Evolutionary conservation across 2,329 filamentous ascomycete genomes (phyloP).

Genomic region (Calonectria pauciramosa): DNA sequence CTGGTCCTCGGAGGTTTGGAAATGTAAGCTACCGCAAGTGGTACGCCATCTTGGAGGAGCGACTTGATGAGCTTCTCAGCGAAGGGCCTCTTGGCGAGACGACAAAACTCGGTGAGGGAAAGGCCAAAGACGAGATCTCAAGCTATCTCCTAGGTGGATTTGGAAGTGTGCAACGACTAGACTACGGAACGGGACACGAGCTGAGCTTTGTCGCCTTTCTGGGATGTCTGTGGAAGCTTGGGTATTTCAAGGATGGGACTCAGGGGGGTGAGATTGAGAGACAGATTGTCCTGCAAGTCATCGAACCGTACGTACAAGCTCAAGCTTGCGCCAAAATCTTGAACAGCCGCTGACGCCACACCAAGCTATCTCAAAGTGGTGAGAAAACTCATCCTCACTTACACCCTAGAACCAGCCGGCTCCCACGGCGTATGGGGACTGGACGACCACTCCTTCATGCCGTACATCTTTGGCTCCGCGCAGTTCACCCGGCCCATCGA

Average conservation of each 20-base stretch:
- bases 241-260: slow-evolving; percentile 75
- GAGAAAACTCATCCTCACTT: slow-evolving; percentile 86
- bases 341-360: neutral
- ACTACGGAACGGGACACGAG: slow-evolving; percentile 97
- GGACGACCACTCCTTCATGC: slow-evolving; percentile 95
- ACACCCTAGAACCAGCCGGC: slow-evolving; percentile 94
- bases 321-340: neutral
- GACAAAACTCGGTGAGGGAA: slow-evolving; percentile 50
- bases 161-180: slow-evolving; percentile 88
- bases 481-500: slow-evolving; percentile 85
- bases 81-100: slow-evolving; percentile 48
- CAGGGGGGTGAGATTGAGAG: slow-evolving; percentile 75
- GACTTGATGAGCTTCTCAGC: slow-evolving; percentile 57
- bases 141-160: slow-evolving; percentile 88
- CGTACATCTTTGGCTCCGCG: slow-evolving; percentile 95
- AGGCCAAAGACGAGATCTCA: slow-evolving; percentile 76
- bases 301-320: slow-evolving; percentile 78
- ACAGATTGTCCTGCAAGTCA: slow-evolving; percentile 82
- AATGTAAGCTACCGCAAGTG: slow-evolving; percentile 92
- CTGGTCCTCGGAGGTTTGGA: slow-evolving; percentile 89
- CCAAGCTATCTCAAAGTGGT: slow-evolving; percentile 83
- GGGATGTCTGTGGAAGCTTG: slow-evolving; percentile 90
- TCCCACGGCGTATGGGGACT: slow-evolving; percentile 98
- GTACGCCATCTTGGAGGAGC: slow-evolving; percentile 77
- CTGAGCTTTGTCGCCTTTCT: slow-evolving; percentile 95